Evolutionary conservation across 306 rosid species (phyloP), one percentile per base, ranked within the genome.

Genomic region (Cicer cuneatum): DNA sequence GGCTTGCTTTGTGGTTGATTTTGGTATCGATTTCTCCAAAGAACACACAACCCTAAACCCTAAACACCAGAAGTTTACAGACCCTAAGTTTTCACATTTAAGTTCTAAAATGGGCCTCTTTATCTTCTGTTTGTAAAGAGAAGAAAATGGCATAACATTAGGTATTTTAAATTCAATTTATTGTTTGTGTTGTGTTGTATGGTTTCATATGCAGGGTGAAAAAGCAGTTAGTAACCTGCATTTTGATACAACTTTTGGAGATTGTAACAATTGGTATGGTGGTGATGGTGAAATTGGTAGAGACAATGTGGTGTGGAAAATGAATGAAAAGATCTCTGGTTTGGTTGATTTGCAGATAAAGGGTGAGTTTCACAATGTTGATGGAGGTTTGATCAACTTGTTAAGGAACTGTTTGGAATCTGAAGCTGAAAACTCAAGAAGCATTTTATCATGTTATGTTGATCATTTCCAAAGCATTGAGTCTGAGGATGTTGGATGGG

Each of bases 401-500:
- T 74, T 91, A 66, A 85, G 85, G 80, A 83, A 79, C 16, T 89
- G 97, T 85, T 83, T 91, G 87, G 92, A 87, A 72, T 83, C 76
- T 60, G 98, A 91, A 65, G 66, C 80, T 54, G 83, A 65, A 33
- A 67, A 88, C 59, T 70, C 93, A 4, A 85, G 83, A 48, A 69
- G 79, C 78, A 82, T 91, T 81, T 77, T 91, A 78, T 80, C 92
- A 33, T 74, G 89, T 45, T 84, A 89, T 78, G 85, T 91, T 39
- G 98, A 91, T 81, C 97, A 91, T 78, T 84, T 86, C 67, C 91
- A 93, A 69, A 73, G 92, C 88, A 42, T 81, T 66, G 76, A 45
- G 53, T 89, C 80, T 1, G 86, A 91, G 82, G 97, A 93, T 77
- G 76, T 65, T 66, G 96, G 98, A 72, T 93, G 93, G 97, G 92